A percentile compares a stretch with the other conserved stretches of the same genome.
These are phyloP conservation scores for Raphanus sativus DNA, from an alignment of 345 rosid species.

Conservation along the genomic window DNA sequence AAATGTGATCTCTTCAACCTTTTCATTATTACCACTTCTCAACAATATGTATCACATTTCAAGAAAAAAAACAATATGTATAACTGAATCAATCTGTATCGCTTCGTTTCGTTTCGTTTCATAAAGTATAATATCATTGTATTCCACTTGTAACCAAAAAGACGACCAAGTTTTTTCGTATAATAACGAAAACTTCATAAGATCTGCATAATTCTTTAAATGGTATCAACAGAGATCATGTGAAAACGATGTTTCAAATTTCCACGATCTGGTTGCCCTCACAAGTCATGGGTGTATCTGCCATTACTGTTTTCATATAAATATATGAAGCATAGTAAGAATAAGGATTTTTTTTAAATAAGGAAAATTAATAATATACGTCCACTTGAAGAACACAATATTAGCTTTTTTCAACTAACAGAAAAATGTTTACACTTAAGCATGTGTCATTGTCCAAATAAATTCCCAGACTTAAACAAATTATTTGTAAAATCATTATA, in stretches of 20 bases:
- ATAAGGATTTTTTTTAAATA: not conserved
- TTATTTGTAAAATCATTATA: not conserved
- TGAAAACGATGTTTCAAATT: constrained; percentile 15
- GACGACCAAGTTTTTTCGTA: not conserved
- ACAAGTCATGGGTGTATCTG: constrained; percentile 7
- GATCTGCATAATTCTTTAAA: constrained; percentile 14
- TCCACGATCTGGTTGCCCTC: not conserved
- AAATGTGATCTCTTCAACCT: constrained; percentile 12
- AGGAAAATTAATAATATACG: not conserved
- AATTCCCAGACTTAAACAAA: not conserved
- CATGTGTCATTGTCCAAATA: not conserved
- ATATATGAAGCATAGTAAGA: not conserved
- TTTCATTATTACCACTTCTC: constrained; percentile 18
- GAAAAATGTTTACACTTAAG: not conserved
- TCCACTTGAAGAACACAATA: not conserved
- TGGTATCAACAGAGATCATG: constrained; percentile 31
- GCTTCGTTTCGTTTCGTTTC: not conserved
- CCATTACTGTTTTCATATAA: not conserved
- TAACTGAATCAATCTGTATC: not conserved
- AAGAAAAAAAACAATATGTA: not conserved
- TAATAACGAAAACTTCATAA: not conserved
- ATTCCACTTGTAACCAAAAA: constrained; percentile 27
- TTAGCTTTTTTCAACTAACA: not conserved
- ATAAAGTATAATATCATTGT: constrained; percentile 18
- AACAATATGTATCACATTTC: not conserved